Base-by-base conservation (phyloP, 2,329 filamentous ascomycete species). In the Sporothrix brasiliensis region DNA sequence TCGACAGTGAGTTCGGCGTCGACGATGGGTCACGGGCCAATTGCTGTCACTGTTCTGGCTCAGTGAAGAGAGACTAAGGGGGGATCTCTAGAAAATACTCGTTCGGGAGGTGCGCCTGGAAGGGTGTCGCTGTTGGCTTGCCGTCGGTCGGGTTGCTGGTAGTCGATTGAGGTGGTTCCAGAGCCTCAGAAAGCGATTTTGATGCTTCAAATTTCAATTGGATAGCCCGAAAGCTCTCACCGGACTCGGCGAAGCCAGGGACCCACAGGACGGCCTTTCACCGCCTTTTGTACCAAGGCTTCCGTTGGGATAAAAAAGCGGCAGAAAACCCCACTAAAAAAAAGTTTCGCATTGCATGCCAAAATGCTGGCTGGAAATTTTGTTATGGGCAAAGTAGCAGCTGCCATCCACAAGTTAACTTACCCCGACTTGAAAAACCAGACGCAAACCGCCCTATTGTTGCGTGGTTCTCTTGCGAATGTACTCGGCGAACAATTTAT, bases 301-400 rank as follows among this genome's bases (percentile, higher is more conserved):
- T 6, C 19, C 27, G n/a, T 10, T 9, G 21, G 4, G 47, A 16
- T 19, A 49, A 68, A 68, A 70, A 44, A 24, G 49, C 70, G 73
- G 72, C 72, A 74, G 71, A 74, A 73, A 72, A 66, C 71, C 70
- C 71, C 70, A 68, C 65, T 68, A 70, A 71, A 68, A 71, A 67
- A 69, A 71, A 74, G 52, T 58, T 71, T 69, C 49, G 68, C 52
- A 60, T 49, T 54, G 24, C 41, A 24, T 49, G 63, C 47, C 50
- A 71, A 58, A 63, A 63, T n/a, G 58, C 27, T 6, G 65, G 61
- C 61, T 41, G 47, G 61, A 50, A 67, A 54, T 44, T 41, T 44
- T 67, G 49, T 27, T 27, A 67, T 54, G 65, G 49, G 34, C 49
- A 44, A 50, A 50, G 19, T 50, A 16, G 49, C 49, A 50, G 19